Evolutionary conservation across 352 stramenopile genomes (phyloP).

Genomic region (Globisporangium uncinulatum): DNA sequence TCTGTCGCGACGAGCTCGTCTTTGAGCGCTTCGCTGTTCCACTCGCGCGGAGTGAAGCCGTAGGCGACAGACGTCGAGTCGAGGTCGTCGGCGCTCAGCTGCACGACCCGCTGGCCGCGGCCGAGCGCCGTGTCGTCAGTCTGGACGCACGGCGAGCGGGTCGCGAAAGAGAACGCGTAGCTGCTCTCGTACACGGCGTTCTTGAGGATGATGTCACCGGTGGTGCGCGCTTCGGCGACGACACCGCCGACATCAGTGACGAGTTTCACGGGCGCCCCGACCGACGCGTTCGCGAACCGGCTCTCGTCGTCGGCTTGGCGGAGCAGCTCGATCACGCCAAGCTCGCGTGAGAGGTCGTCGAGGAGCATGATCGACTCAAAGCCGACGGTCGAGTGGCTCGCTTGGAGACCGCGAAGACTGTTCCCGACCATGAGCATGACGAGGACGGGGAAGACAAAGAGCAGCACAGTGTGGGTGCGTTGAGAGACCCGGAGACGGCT

Average conservation of each 20-base stretch:
- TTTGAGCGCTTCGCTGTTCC: constrained; percentile 31
- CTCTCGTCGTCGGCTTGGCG: background rate
- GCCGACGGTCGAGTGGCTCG: constrained; percentile 37
- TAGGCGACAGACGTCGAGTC: constrained; percentile 33
- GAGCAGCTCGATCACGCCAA: constrained; percentile 25
- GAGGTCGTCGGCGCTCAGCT: constrained; percentile 36
- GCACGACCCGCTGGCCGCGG: constrained; percentile 16
- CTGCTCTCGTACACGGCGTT: constrained; percentile 27
- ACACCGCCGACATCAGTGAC: background rate
- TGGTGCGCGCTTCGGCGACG: background rate
- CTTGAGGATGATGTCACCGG: constrained; percentile 31
- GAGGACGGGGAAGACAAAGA: constrained; percentile 36
- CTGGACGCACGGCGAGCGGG: constrained; percentile 22
- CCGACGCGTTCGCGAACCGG: constrained; percentile 7
- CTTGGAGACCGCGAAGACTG: constrained; percentile 41
- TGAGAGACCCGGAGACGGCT: constrained; percentile 5
- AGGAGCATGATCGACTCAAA: constrained; percentile 37
- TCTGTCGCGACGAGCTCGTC: constrained; percentile 10
- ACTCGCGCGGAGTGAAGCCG: constrained; percentile 42
- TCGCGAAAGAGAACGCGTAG: constrained; percentile 28
- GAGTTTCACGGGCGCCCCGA: background rate
- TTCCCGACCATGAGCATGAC: constrained; percentile 38
- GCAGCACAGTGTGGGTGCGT: constrained; percentile 11
- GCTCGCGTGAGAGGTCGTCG: constrained; percentile 34
- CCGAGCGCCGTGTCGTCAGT: constrained; percentile 15